Percentiles rank a stretch among this genome's conserved stretches.
Conservation (phyloP, 169 alveolate genomes). For the Cystoisospora suis region DNA sequence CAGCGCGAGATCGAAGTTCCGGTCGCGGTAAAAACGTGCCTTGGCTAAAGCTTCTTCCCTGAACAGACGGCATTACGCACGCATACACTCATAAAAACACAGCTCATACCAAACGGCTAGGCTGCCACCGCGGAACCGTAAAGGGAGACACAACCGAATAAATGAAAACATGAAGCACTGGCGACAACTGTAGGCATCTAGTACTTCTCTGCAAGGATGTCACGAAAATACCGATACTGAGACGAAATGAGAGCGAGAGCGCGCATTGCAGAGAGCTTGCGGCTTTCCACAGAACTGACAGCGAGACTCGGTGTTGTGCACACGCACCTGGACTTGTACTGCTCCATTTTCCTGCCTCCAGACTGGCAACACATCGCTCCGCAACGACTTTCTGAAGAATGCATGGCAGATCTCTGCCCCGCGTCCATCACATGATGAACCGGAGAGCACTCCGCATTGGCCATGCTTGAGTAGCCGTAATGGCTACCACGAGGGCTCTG, state of each 20-base stretch:
- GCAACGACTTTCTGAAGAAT: neutral
- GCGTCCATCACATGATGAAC: neutral
- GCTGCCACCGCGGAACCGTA: no score
- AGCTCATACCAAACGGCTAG: no score
- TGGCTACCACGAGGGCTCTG: conserved; percentile 17
- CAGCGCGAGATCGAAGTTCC: conserved; percentile 55
- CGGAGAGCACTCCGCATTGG: neutral
- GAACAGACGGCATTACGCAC: neutral
- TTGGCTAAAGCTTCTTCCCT: conserved; percentile 62
- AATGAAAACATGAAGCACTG: no score
- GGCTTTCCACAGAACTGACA: no score
- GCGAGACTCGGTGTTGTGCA: neutral
- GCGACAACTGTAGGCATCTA: no score
- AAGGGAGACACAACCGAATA: no score
- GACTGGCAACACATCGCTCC: conserved; percentile 21
- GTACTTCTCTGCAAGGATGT: no score
- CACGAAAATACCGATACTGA: no score
- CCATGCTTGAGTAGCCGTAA: conserved; percentile 26
- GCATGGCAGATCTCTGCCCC: neutral
- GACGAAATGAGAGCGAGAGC: no score
- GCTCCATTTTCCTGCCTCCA: neutral
- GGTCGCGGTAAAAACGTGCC: conserved; percentile 62
- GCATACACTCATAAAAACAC: no score
- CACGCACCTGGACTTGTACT: neutral
- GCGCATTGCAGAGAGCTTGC: no score